Evolutionary conservation across 2,329 filamentous ascomycete genomes (phyloP), one percentile per base, ranked within the genome.

Genomic region (Huntiella moniliformis): DNA sequence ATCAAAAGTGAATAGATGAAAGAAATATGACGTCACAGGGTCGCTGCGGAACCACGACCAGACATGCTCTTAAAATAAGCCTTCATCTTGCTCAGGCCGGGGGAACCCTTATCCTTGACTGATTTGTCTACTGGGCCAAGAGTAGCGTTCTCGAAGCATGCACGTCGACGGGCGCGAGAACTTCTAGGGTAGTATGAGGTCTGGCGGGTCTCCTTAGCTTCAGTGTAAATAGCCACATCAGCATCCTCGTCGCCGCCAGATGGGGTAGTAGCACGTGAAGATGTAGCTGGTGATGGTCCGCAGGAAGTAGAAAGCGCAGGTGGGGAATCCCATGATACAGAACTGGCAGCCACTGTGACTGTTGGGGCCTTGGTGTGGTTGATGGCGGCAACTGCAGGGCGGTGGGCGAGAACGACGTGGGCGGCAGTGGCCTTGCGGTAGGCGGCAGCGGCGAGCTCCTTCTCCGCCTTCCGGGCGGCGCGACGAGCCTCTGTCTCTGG

Each of bases 241-340:
- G 68, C 63, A 13, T 61, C 61, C 42, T 60, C 56, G 34, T 66
- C 64, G 15, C 61, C 57, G 47, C 65, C 66, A 17, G 67, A 60
- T 1, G 71, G 72, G 2, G 71, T 75, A 2, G 69, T 68, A n/a
- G 64, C 63, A 36, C 67, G 63, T 8, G 66, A 68, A 50, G 64
- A 66, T 33, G 51, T 67, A 69, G 0, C 62, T 1, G 67, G 70
- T 58, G 61, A 64, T 60, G 64, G 67, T 17, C 12, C 38, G 38
- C 46, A 56, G 56, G 13, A 52, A 53, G 46, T 51, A 51, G 40
- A 65, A 42, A 73, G 63, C 17, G 64, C 67, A 1, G 69, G 70
- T 31, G 65, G 65, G n/a, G 62, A 63, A 61, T 34, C 59, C 58
- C 31, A 59, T 60, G 50, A 61, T 62, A 52, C 56, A 56, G 44